These are phyloP conservation scores for Lichenothelia convexa DNA, from an alignment of 495 filamentous ascomycete genomes.

Conservation along the genomic window DNA sequence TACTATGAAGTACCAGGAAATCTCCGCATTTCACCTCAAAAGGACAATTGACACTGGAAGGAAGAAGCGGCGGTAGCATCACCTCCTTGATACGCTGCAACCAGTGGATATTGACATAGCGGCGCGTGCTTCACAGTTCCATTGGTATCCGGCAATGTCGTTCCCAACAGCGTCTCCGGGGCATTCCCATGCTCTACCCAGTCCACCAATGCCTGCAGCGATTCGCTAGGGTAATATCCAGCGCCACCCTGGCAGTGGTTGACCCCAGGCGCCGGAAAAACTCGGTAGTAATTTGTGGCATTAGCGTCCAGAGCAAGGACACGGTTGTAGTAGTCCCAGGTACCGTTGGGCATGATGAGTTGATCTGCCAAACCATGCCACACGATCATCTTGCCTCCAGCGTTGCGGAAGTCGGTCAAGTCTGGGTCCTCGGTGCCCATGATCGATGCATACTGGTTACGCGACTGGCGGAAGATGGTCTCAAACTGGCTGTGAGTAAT, in stretches of 20 bases:
- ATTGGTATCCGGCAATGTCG: conserved; percentile 2
- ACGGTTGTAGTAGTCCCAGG: conserved; percentile 11
- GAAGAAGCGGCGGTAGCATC: background rate
- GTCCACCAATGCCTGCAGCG: conserved; percentile 8
- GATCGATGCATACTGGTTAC: conserved; percentile 17
- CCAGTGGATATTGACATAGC: conserved; percentile 10
- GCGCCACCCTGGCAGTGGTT: conserved; percentile 10
- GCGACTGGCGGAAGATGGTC: conserved; percentile 13
- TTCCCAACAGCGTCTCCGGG: conserved; percentile 7
- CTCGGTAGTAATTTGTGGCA: conserved; percentile 11
- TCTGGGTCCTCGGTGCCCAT: conserved; percentile 23
- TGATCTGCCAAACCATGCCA: conserved; percentile 24
- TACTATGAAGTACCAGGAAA: too few species aligned
- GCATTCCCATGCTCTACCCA: conserved; percentile 17
- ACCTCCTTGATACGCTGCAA: background rate
- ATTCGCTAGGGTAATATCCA: conserved; percentile 9
- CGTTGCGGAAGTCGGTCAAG: conserved; percentile 20
- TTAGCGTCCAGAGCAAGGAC: conserved; percentile 9
- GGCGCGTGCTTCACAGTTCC: conserved; percentile 1
- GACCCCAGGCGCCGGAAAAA: conserved; percentile 14
- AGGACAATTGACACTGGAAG: background rate
- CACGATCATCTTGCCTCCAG: conserved; percentile 27
- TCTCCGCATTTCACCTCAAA: background rate
- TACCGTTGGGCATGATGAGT: conserved; percentile 12
- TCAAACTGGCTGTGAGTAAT: conserved; percentile 9